These are phyloP conservation scores for Lojkania enalia DNA, from an alignment of 2,329 filamentous ascomycete genomes.

Conservation along the genomic window DNA sequence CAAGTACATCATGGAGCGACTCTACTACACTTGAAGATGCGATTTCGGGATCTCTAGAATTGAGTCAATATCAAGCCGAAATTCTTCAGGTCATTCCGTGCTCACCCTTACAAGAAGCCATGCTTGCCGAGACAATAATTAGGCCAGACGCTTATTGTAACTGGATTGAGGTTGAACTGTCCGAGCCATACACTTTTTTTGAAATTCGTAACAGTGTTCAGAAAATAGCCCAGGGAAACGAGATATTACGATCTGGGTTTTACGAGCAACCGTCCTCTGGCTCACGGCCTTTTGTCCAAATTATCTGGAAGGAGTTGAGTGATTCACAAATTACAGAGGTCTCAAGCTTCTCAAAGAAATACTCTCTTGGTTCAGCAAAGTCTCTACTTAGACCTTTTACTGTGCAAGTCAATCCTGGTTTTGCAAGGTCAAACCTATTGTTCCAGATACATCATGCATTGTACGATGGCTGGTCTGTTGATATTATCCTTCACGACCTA, in stretches of 20 bases:
- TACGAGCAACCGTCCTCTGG: conserved; percentile 48
- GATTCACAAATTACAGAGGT: conserved; percentile 51
- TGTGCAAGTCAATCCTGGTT: conserved; percentile 56
- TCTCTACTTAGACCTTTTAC: conserved; percentile 62
- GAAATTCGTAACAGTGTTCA: conserved; percentile 46
- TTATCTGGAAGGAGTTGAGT: conserved; percentile 63
- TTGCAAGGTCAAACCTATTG: conserved; percentile 21
- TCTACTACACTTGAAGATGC: conserved; percentile 6
- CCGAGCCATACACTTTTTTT: conserved; percentile 31
- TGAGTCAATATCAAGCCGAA: conserved; percentile 12
- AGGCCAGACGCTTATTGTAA: conserved; percentile 73
- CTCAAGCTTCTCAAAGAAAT: conserved; percentile 46
- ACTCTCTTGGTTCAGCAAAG: conserved; percentile 40
- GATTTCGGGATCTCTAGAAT: conserved; percentile 12
- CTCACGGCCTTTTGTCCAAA: conserved; percentile 59
- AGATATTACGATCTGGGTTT: conserved; percentile 77
- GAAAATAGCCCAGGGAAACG: conserved; percentile 52
- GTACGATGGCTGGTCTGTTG: conserved; percentile 93
- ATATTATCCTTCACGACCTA: conserved; percentile 72
- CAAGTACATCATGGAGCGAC: background rate
- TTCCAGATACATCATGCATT: conserved; percentile 77
- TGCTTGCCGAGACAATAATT: conserved; percentile 73
- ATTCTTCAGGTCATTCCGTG: conserved; percentile 58
- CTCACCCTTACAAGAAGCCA: conserved; percentile 74
- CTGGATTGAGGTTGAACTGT: conserved; percentile 68